Base-by-base conservation (phyloP, 257 asterid genomes). In the Capsicum baccatum region DNA sequence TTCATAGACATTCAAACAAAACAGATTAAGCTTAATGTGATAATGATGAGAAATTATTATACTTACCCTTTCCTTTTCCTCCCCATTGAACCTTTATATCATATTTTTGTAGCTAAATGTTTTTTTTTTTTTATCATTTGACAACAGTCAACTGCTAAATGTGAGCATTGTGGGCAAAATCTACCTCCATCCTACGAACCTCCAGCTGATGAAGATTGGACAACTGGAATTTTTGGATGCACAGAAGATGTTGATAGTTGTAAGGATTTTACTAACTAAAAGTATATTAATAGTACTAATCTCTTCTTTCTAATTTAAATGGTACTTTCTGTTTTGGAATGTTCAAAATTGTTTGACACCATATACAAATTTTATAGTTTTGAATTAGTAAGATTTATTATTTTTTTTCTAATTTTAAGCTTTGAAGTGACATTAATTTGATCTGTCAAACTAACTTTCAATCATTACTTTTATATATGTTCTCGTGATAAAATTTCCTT, bases 171-270 rank as follows among this genome's bases (percentile, higher is more conserved):
- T 79, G 97, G 97, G 82, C 97, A 92, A 86, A 79, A 88, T 57
- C 84, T 94, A 82, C 97, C 97, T 35, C 85, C 91, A 82, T 87
- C 87, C 84, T 94, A 90, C 89, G 74, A 84, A n/a, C 97, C 97
- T 37, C 97, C 95, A 0, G 91, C 95, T 26, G 96, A 92, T n/a
- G 97, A 94, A 87, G 93, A 92, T 71, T 94, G 97, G 97, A 87
- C 73, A 33, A 88, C 93, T 8, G 97, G 96, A 66, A 89, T 94
- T 67, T 92, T 90, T 56, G 95, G 97, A 35, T 94, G 97, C 84
- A 69, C 81, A 3, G 96, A 94, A 84, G 96, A 94, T 89, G 67
- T 82, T 37, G 92, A 92, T 9, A 92, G 95, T 62, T 92, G 97
- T 92, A 89, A 83, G 93, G 10, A 42, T 80, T 47, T 79, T 17